Evolutionary conservation across 306 rosid genomes (phyloP), one percentile per base, ranked within the genome.

Genomic region (Acacia acuminata): DNA sequence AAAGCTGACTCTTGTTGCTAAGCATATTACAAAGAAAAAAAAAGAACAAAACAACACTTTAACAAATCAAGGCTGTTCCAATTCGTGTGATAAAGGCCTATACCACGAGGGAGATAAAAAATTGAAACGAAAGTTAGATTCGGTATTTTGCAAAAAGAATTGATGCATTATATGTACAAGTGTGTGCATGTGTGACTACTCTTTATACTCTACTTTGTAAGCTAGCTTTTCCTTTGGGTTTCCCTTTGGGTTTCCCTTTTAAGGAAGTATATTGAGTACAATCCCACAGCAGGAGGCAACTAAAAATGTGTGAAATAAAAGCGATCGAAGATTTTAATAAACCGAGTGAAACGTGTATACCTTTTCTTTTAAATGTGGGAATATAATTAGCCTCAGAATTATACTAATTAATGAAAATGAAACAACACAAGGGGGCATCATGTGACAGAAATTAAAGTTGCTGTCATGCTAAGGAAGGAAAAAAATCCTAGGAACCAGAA

Each of bases 381-480:
- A 38, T 38, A 38, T 38, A 38, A 51, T 73, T 78, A 71, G 30
- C 68, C 20, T 66, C 17, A 27, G 19, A 61, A 12, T 61, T 4
- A 61, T 38, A 38, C 42, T 38, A 38, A 38, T 13, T 32, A 22
- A 24, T 42, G 13, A 34, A 67, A 14, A 47, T 50, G 83, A 79
- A 71, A 45, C 65, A 71, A 45, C 20, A 82, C 70, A 55, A 48
- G 72, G 76, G 65, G 25, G 65, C 87, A 84, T 80, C 87, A 84
- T 80, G 87, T 84, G 90, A 60, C 14, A 47, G 47, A 63, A 74
- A 58, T 61, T 69, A 69, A 38, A 77, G 36, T 77, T 81, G 84
- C 80, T 51, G 76, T 66, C 27, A 75, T 84, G 63, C 63, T 61
- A 84, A 78, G 64, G 71, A 74, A 84, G 76, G 83, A 71, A 82